These are phyloP conservation scores for Diphasiastrum complanatum DNA, from an alignment of 83 land plant species.

Conservation along the genomic window DNA sequence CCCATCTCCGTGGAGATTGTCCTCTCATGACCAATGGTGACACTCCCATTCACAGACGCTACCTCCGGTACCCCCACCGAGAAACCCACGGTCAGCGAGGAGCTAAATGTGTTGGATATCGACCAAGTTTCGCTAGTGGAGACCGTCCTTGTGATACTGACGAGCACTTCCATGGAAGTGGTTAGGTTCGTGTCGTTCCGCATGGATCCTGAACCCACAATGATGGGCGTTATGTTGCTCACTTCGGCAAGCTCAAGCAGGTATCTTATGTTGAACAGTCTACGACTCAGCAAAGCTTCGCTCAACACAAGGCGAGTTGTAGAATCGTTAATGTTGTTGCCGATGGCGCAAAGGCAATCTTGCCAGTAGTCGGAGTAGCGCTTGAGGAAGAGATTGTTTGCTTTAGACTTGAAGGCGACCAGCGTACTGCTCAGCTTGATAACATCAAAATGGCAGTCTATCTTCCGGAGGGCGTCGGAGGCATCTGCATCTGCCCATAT, in stretches of 20 bases:
- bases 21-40: constrained; percentile 7
- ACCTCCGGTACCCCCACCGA: constrained; percentile 8
- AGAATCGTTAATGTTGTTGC: constrained; percentile 6
- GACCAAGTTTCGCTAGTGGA: constrained; percentile 10
- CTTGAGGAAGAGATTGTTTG: constrained; percentile 10
- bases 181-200: not conserved
- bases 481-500: constrained; percentile 13
- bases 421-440: constrained; percentile 15
- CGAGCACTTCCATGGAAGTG: constrained; percentile 4
- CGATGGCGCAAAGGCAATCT: constrained; percentile 8
- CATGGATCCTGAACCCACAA: constrained; percentile 8
- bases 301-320: not conserved
- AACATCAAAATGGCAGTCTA: constrained; percentile 13
- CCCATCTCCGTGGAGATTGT: constrained; percentile 14
- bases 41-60: constrained; percentile 1
- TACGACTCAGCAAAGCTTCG: not conserved
- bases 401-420: constrained; percentile 10
- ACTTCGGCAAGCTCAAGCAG: constrained; percentile 15
- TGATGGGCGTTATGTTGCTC: constrained; percentile 1
- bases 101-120: constrained; percentile 13
- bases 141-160: not conserved
- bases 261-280: not conserved
- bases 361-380: constrained; percentile 15
- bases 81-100: constrained; percentile 11
- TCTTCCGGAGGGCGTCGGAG: not conserved